Evolutionary conservation across 768 basidiomycete genomes (phyloP), one percentile per base, ranked within the genome.

Genomic region (Tylopilus balloui): DNA sequence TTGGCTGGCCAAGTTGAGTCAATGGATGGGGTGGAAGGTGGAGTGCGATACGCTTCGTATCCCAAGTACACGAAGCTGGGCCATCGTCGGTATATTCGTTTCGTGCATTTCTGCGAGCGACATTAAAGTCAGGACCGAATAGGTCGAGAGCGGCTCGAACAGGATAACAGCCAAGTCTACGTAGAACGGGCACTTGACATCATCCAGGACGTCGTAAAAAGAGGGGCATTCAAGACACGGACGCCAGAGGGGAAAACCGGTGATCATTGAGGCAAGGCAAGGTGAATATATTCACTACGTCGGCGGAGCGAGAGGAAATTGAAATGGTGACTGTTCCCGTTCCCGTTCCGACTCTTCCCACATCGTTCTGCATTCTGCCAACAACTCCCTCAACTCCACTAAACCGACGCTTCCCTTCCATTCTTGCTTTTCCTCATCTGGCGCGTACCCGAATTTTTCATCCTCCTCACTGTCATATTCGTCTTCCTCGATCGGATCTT

Each of bases 1-100:
- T 47, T 98, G 90, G 88, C 69, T 98, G 28, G 90, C 89, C 0
- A 74, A 75, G 47, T 64, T 90, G 51, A 85, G 83, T 36, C 58
- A 79, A 48, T 71, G 80, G 58, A 87, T 83, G 62, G 95, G 94
- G 3, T 97, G 92, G 88, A 73, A 79, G 51, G 75, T 92, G 12
- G 94, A 96, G 66, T 82, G 82, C 47, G 95, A 98, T 67, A 79
- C 73, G 21, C 66, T 98, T 56, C 74, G 95, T 51, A 94, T 98
- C 12, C 94, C 94, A 1, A 92, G 88, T 64, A 96, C 95, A 34
- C 78, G 92, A 50, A 92, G 92, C 61, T 96, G 93, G 92, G 89
- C 86, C 0, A 77, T 96, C 43, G 69, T 95, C 25, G 93, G 94
- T 92, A 47, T 19, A 82, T 74, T 19, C 23, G 17, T 9, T 17